Conservation (phyloP, 169 alveolate species). For the Amoebophrya sp. region DNA sequence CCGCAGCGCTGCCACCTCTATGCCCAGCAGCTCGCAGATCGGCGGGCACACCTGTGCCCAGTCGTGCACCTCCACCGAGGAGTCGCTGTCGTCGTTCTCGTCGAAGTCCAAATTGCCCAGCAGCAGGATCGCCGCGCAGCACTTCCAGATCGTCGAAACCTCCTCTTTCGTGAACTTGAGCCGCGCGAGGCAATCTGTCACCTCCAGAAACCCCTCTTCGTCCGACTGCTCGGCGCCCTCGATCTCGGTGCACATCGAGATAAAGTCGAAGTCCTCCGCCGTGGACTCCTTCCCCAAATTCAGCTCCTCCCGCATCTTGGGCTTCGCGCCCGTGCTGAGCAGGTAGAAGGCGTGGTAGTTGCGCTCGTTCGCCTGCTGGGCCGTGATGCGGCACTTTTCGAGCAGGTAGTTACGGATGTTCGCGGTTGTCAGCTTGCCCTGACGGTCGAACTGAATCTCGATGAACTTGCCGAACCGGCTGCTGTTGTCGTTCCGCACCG, state of each 20-base stretch:
- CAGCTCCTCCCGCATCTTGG: neutral
- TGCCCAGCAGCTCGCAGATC: neutral
- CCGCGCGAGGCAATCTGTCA: slow-evolving; percentile 19
- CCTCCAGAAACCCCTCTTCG: neutral
- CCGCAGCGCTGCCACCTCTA: neutral
- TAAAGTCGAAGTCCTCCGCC: neutral
- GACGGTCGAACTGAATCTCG: slow-evolving; percentile 70
- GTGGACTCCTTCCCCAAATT: neutral
- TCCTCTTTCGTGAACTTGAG: slow-evolving; percentile 46
- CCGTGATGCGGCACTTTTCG: slow-evolving; percentile 71
- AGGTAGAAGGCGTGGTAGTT: slow-evolving; percentile 66
- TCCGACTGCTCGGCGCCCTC: no score
- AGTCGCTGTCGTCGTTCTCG: neutral
- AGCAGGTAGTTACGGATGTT: slow-evolving; percentile 52
- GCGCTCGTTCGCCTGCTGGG: slow-evolving; percentile 57
- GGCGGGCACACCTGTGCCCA: neutral
- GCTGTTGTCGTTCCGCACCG: slow-evolving; percentile 70
- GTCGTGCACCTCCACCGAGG: neutral
- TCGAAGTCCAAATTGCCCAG: neutral
- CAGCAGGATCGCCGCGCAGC: slow-evolving; percentile 65
- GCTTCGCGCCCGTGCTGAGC: slow-evolving; percentile 42
- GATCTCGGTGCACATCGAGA: neutral
- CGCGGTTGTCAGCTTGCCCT: slow-evolving; percentile 35
- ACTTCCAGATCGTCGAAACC: slow-evolving; percentile 56
- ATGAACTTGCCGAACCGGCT: slow-evolving; percentile 76